Evolutionary conservation across 208 protist genomes (phyloP), one percentile per base, ranked within the genome.

Genomic region (Leishmania mexicana): DNA sequence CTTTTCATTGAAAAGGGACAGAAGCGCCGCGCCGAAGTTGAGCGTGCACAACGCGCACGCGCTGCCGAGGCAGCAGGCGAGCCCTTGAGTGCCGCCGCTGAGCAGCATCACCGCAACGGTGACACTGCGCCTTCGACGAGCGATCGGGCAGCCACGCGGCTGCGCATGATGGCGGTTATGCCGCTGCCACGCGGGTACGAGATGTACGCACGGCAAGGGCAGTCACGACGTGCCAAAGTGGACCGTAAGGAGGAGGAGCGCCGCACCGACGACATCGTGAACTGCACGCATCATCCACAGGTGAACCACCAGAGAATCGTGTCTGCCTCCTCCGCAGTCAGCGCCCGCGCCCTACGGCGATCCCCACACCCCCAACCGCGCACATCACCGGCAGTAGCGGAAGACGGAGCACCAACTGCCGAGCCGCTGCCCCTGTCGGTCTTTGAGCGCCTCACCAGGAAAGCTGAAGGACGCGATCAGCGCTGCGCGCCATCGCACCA

Each of bases 1-100:
- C 19, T 38, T 6, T 94, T 81, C 47, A 78, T 84, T 13, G 85
- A 87, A 51, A 81, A 84, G n/a, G 90, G 87, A 1, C 68, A 83
- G 71, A 80, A 80, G 58, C 89, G 88, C 38, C 80, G 87, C 4
- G 80, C 81, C 15, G 75, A 83, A 42, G 81, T 67, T 40, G 78
- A 86, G 57, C 79, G 67, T 17, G 85, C 81, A 45, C 75, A 80
- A 28, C 80, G 10, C 28, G 78, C 40, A 45, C 77, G 82, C 35
- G 60, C 73, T 0, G 82, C 82, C 1, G 73, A 57, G 28, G 78
- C 78, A 68, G 60, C 73, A 35, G 80, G 82, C 31, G 53, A 73
- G 74, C 51, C 71, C 5, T 28, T 60, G 38, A 42, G 1, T 7
- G 21, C 60, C 3, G 35, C 28, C 54, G 3, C 24, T 57, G 24